A percentile compares a stretch with the other conserved stretches of the same genome.
These are phyloP conservation scores for Candida lessepsii DNA, from an alignment of 805 yeast species.

Conservation along the genomic window DNA sequence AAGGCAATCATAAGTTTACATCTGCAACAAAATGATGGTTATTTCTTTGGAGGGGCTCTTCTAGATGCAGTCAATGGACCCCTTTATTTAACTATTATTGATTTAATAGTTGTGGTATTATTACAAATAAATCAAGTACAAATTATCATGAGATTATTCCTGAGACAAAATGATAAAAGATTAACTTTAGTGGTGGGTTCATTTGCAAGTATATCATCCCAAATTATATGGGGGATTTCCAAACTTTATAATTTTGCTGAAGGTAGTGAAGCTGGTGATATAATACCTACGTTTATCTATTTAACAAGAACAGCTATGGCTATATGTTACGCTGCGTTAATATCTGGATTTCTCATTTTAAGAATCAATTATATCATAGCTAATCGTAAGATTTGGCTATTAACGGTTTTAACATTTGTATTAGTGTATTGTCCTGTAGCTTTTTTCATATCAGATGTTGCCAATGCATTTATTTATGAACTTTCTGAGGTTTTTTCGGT, in stretches of 20 bases:
- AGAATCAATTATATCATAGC: slow-evolving; percentile 52
- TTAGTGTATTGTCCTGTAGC: slow-evolving; percentile 62
- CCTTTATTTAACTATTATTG: slow-evolving; percentile 51
- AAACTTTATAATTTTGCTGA: slow-evolving; percentile 42
- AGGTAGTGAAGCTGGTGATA: slow-evolving; percentile 49
- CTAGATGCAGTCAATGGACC: slow-evolving; percentile 44
- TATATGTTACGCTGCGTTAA: slow-evolving; percentile 63
- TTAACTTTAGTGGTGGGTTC: slow-evolving; percentile 60
- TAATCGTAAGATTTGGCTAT: slow-evolving; percentile 47
- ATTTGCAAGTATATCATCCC: slow-evolving; percentile 50
- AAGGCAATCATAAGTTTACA: slow-evolving; percentile 47
- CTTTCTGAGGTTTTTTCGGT: slow-evolving; percentile 72
- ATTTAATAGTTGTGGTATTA: slow-evolving; percentile 54
- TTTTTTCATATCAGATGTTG: slow-evolving; percentile 72
- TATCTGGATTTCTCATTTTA: slow-evolving; percentile 53
- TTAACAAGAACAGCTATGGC: slow-evolving; percentile 70
- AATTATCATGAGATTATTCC: slow-evolving; percentile 64
- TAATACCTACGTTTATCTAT: slow-evolving; percentile 72
- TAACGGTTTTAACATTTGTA: slow-evolving; percentile 56
- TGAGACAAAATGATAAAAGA: slow-evolving; percentile 66
- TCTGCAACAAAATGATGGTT: slow-evolving; percentile 46
- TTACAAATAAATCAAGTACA: slow-evolving; percentile 70
- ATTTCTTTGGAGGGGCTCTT: slow-evolving; percentile 43
- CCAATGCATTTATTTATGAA: slow-evolving; percentile 72
- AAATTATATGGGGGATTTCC: slow-evolving; percentile 69